Evolutionary conservation across 208 protist genomes (phyloP).

Genomic region (Trypanosoma rangeli): DNA sequence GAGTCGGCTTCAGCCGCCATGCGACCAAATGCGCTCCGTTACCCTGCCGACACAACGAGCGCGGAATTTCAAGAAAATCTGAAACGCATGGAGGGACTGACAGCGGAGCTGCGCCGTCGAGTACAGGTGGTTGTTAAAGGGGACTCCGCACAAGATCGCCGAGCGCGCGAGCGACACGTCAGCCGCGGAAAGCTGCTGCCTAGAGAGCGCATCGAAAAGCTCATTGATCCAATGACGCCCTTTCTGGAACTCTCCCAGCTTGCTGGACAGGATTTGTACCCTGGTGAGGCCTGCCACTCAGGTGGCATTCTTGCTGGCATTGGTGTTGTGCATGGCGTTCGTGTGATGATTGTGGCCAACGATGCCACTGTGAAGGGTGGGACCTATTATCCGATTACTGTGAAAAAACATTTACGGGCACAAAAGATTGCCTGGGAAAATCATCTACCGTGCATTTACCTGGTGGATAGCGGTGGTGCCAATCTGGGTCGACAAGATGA

Average conservation of each 20-base stretch:
- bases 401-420: slow-evolving; percentile 97
- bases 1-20: slow-evolving; percentile 28
- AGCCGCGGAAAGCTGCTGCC: slow-evolving; percentile 88
- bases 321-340: slow-evolving; percentile 68
- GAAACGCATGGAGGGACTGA: slow-evolving; percentile 51
- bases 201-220: slow-evolving; percentile 88
- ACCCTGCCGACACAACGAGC: slow-evolving; percentile 38
- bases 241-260: slow-evolving; percentile 96
- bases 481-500: slow-evolving; percentile 93
- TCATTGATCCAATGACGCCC: slow-evolving; percentile 90
- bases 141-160: slow-evolving; percentile 26
- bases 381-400: slow-evolving; percentile 97
- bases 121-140: slow-evolving; percentile 38
- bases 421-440: slow-evolving; percentile 96
- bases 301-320: slow-evolving; percentile 96
- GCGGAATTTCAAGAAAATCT: slow-evolving; percentile 47
- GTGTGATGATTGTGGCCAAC: slow-evolving; percentile 97
- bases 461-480: slow-evolving; percentile 96
- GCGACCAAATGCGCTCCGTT: slow-evolving; percentile 46
- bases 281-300: slow-evolving; percentile 72
- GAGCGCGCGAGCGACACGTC: slow-evolving; percentile 35
- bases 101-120: slow-evolving; percentile 37
- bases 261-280: slow-evolving; percentile 94
- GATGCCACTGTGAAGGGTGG: slow-evolving; percentile 98
- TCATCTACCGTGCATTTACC: slow-evolving; percentile 96